Evolutionary conservation across 306 rosid genomes (phyloP), one percentile per base, ranked within the genome.

Genomic region (Cyamopsis tetragonoloba): DNA sequence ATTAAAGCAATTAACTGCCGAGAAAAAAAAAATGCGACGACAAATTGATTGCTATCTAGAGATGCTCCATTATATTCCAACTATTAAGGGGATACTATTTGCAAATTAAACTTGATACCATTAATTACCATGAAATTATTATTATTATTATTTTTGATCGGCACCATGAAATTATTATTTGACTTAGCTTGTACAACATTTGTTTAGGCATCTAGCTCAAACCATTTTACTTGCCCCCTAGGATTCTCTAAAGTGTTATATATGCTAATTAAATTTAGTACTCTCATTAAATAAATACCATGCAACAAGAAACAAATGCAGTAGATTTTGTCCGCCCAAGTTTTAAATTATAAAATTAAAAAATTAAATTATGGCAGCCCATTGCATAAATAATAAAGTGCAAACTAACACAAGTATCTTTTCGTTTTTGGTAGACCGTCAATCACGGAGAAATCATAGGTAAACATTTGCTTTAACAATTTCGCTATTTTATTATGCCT

Each of bases 381-480:
- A n/a, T 41, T 11, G 11, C 11, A 34, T 1, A 14, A 38, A 10
- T 44, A 51, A 44, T 39, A 71, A 55, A 56, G 77, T 56, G 68
- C 24, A 70, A 75, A 70, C 54, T 14, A 70, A 27, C 61, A 32
- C 27, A 13, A 43, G 1, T 34, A 1, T 35, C 37, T 44, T 43
- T 23, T 15, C 19, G 14, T 27, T 28, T 28, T 46, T 9, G 24
- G 11, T 28, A 11, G 3, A 64, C 50, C 78, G 44, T 49, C 30
- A 77, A 47, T 71, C 74, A 71, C 59, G 74, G 78, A 46, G 74
- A 57, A 41, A 46, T 46, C 13, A 47, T 46, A 64, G 23, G 19
- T 6, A 7, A 17, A 42, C 43, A 6, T 41, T 48, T 35, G 34
- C 28, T 71, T 38, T 7, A 71, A 39, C 42, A 58, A 17, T 47